Evolutionary conservation across 495 filamentous ascomycete genomes (phyloP).

Genomic region (Trichoderma erinaceum): DNA sequence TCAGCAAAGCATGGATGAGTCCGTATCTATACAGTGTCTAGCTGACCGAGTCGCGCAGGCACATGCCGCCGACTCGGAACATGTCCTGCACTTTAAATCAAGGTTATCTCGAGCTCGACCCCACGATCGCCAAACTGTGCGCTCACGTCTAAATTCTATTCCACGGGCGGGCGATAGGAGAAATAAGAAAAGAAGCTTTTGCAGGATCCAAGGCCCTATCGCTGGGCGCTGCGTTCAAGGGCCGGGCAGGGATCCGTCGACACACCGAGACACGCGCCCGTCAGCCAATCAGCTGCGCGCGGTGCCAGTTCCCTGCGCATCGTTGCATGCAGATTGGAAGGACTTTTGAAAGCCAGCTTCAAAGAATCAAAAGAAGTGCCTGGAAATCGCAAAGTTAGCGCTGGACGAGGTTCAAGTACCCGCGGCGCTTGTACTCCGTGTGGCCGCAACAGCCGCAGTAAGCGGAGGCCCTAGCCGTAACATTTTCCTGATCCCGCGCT

Average conservation of each 20-base stretch:
- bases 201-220: background rate
- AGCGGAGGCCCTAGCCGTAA: background rate
- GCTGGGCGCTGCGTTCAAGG: no score
- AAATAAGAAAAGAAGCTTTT: background rate
- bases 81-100: background rate
- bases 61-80: background rate
- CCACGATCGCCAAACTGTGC: background rate
- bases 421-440: background rate
- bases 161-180: background rate
- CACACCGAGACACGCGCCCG: no score
- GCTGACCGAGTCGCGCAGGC: background rate
- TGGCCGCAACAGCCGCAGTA: background rate
- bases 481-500: background rate
- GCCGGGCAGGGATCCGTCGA: no score
- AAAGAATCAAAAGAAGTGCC: no score
- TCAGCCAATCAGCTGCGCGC: no score
- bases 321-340: no score
- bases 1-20: background rate
- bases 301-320: no score
- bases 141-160: background rate
- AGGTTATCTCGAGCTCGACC: background rate
- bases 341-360: no score
- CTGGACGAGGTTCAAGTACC: background rate
- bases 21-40: background rate
- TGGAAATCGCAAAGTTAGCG: background rate